Percentiles rank a stretch among this genome's conserved stretches.
Evolutionary conservation across 106 monocot species (phyloP).

Genomic region (Iris macrosiphon): DNA sequence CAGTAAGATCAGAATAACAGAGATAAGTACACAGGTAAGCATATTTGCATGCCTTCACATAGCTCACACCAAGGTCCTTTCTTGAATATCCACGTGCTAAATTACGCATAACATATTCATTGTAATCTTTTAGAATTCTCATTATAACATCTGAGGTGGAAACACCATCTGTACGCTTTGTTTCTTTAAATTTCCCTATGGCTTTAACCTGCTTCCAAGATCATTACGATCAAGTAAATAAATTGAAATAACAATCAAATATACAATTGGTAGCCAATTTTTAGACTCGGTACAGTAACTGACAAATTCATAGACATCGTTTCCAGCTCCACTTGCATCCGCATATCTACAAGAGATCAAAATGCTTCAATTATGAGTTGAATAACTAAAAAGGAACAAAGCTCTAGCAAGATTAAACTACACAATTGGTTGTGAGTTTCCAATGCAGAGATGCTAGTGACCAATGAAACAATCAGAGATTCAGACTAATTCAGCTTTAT

Average conservation of each 20-base stretch:
- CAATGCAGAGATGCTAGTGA: not conserved
- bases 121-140: slow-evolving; percentile 87
- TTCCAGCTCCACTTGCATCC: slow-evolving; percentile 79
- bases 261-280: slow-evolving; percentile 4
- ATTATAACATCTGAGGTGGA: slow-evolving; percentile 89
- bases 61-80: slow-evolving; percentile 79
- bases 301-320: slow-evolving; percentile 89
- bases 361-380: not conserved
- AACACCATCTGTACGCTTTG: slow-evolving; percentile 70
- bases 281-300: slow-evolving; percentile 15
- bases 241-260: not conserved
- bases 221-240: slow-evolving; percentile 1
- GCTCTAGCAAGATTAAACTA: not conserved
- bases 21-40: not conserved
- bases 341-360: slow-evolving; percentile 53
- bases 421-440: not conserved
- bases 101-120: slow-evolving; percentile 86
- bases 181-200: slow-evolving; percentile 83
- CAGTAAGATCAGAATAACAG: not conserved
- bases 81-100: slow-evolving; percentile 79
- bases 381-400: too few relatives aligned
- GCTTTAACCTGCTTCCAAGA: slow-evolving; percentile 55
- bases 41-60: slow-evolving; percentile 56
- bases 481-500: not conserved
- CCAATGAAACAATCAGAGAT: not conserved